Base-by-base conservation (phyloP, 2,329 filamentous ascomycete species). In the Arthroderma uncinatum region DNA sequence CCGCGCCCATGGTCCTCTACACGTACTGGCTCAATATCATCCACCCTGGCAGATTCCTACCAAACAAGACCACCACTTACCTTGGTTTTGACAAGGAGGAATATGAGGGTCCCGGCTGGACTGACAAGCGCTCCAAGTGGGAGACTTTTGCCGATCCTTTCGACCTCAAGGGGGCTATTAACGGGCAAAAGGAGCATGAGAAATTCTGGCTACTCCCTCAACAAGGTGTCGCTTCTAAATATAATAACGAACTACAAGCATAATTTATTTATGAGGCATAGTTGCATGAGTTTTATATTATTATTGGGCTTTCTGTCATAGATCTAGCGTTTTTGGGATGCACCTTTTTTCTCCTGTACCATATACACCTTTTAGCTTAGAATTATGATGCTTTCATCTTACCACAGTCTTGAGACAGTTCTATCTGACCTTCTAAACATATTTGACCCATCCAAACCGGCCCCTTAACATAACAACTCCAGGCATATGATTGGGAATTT, bases 1-100 rank as follows among this genome's bases (percentile, higher is more conserved):
- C 66, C 1, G 68, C 67, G 0, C 67, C 67, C 0, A 71, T 72
- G 65, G 60, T 70, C 12, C 53, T 72, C 0, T 71, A 67, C 25
- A 69, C 67, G 1, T 66, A 63, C 23, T 71, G 67, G 68, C 59
- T 72, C 7, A 71, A 70, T 23, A 12, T 70, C n/a, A 59, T 72
- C 28, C 70, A 72, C 57, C 70, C 69, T 4, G 70, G 69, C n/a
- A 62, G 63, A 33, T 64, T 63, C 48, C 58, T 73, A 25, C 68
- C 70, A 4, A 57, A 57, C 10, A 53, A 67, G 21, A 64, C 64
- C 25, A 63, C 54, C 1, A 62, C 60, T 2, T 71, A 69, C 60
- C 64, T 71, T 4, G 67, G 64, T 37, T 59, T 59, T 36, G 65
- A 69, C 42, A 64, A 58, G 8, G 67, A 62, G 2, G 68, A 71